phyloP scores from a whole-genome alignment of 2,329 filamentous ascomycete genomes.

The Pseudocercospora macadamiae region DNA sequence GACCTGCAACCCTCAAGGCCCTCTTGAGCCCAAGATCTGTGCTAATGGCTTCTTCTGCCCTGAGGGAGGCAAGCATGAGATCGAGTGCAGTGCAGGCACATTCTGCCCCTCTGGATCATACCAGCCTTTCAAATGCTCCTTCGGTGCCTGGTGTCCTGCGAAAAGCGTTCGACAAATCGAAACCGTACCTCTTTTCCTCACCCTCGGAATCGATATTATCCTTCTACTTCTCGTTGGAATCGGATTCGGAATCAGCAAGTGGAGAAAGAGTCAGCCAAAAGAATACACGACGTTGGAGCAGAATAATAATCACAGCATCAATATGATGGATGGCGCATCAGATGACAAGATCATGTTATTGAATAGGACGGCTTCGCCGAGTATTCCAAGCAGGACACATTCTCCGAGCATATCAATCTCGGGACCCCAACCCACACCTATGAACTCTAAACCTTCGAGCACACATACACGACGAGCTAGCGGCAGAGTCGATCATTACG shows the following conservation, averaged over 20 bases:
- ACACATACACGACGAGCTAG: slow-evolving; percentile 28
- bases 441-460: slow-evolving; percentile 3
- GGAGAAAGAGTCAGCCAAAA: slow-evolving; percentile 39
- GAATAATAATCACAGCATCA: too few species aligned
- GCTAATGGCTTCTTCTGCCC: slow-evolving; percentile 53
- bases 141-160: slow-evolving; percentile 52
- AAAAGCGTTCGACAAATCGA: slow-evolving; percentile 48
- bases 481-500: slow-evolving; percentile 33
- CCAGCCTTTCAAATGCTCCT: slow-evolving; percentile 52
- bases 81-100: slow-evolving; percentile 51
- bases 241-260: slow-evolving; percentile 41
- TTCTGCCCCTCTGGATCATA: slow-evolving; percentile 58
- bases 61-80: slow-evolving; percentile 43
- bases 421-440: not conserved
- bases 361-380: slow-evolving; percentile 37
- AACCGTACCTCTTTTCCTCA: slow-evolving; percentile 48
- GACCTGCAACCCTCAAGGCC: slow-evolving; percentile 39
- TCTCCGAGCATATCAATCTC: slow-evolving; percentile 17
- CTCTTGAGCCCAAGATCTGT: slow-evolving; percentile 57
- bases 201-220: slow-evolving; percentile 49
- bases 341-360: slow-evolving; percentile 34
- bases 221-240: slow-evolving; percentile 44
- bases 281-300: slow-evolving; percentile 27
- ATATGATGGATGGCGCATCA: slow-evolving; percentile 23
- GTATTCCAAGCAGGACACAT: slow-evolving; percentile 6